phyloP scores from a whole-genome alignment of 331 rosid genomes.

The Prunus yedoensis region DNA sequence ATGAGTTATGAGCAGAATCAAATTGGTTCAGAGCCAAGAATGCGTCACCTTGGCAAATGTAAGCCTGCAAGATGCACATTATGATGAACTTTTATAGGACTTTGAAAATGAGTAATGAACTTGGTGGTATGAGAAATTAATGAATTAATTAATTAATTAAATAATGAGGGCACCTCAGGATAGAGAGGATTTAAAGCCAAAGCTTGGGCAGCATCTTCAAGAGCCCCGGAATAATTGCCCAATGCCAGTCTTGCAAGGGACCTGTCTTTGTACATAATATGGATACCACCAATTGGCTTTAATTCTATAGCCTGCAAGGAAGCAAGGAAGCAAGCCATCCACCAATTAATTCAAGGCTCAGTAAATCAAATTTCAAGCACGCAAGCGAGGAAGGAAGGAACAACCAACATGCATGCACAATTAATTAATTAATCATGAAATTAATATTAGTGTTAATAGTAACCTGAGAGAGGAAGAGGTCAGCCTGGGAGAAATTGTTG shows the following conservation, averaged over 20 bases:
- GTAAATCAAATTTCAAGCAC: too few relatives aligned
- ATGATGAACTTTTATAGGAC: background rate
- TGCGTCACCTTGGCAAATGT: conserved; percentile 80
- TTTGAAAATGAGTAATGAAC: background rate
- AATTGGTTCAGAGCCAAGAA: conserved; percentile 52
- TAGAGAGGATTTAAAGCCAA: conserved; percentile 53
- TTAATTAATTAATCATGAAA: too few relatives aligned
- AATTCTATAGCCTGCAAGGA: conserved; percentile 64
- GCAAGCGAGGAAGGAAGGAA: too few relatives aligned
- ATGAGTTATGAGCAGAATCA: conserved; percentile 69
- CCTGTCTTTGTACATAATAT: conserved; percentile 67
- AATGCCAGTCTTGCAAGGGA: conserved; percentile 63
- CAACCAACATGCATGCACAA: background rate
- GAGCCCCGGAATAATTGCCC: conserved; percentile 67
- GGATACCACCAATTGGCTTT: conserved; percentile 72
- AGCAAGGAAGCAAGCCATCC: too few relatives aligned
- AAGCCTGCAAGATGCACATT: conserved; percentile 55
- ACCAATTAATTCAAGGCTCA: too few relatives aligned
- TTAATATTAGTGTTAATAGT: too few relatives aligned
- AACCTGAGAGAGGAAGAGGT: conserved; percentile 64
- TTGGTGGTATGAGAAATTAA: background rate
- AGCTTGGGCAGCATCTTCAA: conserved; percentile 72
- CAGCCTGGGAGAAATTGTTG: conserved; percentile 56
- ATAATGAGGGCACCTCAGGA: conserved; percentile 53
- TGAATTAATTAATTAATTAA: background rate